Conservation (phyloP, 345 rosid genomes). For the Linum tenue region DNA sequence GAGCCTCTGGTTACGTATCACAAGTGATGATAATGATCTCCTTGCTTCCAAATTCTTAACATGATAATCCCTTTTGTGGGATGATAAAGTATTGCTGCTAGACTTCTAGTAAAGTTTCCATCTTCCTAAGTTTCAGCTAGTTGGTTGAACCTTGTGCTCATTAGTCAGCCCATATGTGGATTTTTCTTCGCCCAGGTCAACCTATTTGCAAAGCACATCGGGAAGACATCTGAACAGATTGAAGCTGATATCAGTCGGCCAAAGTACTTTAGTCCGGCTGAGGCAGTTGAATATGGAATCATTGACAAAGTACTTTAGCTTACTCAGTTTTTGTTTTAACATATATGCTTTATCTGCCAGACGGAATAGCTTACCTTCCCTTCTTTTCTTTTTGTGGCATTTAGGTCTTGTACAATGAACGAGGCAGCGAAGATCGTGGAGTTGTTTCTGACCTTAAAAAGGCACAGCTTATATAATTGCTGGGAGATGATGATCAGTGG, state of each 20-base stretch:
- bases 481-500: background rate
- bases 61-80: conserved; percentile 7
- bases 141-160: background rate
- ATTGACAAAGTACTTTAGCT: conserved; percentile 55
- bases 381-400: conserved; percentile 6
- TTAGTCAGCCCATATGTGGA: background rate
- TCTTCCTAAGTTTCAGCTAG: conserved; percentile 1
- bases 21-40: background rate
- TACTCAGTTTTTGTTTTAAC: no score
- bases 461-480: conserved; percentile 38
- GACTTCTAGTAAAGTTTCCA: background rate
- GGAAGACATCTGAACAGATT: conserved; percentile 71
- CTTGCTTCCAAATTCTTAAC: conserved; percentile 10
- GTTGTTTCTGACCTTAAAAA: conserved; percentile 54
- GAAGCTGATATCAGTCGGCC: conserved; percentile 77
- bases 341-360: background rate
- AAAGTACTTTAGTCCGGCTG: conserved; percentile 71
- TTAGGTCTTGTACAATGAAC: conserved; percentile 77
- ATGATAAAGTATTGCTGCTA: background rate
- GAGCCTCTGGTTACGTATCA: conserved; percentile 17
- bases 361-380: background rate
- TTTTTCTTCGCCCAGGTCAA: conserved; percentile 40
- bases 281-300: conserved; percentile 85
- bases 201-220: conserved; percentile 56
- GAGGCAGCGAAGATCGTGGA: conserved; percentile 50